These are phyloP conservation scores for Somion occarium DNA, from an alignment of 1,284 basidiomycete genomes.

Conservation along the genomic window DNA sequence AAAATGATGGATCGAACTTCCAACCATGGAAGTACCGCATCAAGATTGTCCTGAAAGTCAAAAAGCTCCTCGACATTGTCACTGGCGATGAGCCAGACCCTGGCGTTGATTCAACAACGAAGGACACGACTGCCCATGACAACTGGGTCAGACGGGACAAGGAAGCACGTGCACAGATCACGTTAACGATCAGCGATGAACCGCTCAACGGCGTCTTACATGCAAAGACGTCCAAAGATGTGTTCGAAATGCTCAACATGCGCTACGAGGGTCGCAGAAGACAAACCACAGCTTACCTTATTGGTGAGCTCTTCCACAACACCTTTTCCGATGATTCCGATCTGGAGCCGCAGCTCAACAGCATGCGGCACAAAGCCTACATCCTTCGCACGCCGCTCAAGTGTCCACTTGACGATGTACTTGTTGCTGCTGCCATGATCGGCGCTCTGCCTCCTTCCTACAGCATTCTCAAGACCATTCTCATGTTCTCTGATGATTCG, in stretches of 20 bases:
- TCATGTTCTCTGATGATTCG: constrained; percentile 11
- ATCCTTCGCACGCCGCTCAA: constrained; percentile 12
- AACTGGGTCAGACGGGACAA: constrained; percentile 6
- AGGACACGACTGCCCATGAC: background rate
- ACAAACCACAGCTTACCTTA: constrained; percentile 18
- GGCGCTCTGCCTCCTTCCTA: constrained; percentile 19
- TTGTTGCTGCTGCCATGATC: constrained; percentile 16
- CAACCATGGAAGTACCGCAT: constrained; percentile 17
- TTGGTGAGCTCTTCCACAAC: constrained; percentile 17
- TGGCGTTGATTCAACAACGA: background rate
- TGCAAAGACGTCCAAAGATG: constrained; percentile 6
- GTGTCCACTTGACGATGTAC: constrained; percentile 11
- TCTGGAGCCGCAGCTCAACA: constrained; percentile 18
- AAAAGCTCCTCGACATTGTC: constrained; percentile 9
- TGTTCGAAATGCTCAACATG: constrained; percentile 13
- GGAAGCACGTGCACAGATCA: constrained; percentile 18
- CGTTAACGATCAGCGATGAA: constrained; percentile 17
- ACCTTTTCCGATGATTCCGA: constrained; percentile 15
- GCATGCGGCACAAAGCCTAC: constrained; percentile 13
- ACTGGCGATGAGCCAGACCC: constrained; percentile 1
- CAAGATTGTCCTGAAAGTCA: constrained; percentile 13
- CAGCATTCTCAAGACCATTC: constrained; percentile 16
- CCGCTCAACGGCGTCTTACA: constrained; percentile 16
- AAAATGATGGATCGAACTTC: constrained; percentile 19
- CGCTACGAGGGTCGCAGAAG: constrained; percentile 18